phyloP scores from a whole-genome alignment of 2,329 filamentous ascomycete species.

The Penicillium glabrum region DNA sequence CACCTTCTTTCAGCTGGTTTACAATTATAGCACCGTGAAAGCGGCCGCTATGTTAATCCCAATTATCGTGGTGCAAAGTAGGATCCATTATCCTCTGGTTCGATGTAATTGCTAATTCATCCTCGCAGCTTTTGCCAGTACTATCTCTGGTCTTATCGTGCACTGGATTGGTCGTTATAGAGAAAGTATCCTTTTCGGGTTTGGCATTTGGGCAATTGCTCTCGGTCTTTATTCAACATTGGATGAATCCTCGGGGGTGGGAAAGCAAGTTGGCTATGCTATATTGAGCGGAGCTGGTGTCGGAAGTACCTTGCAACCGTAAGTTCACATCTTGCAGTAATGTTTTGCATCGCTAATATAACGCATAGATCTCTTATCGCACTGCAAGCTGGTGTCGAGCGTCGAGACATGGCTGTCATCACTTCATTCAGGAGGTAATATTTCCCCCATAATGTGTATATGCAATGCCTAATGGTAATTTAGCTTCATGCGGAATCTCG shows the following conservation, averaged over 20 bases:
- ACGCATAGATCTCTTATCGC: slow-evolving; percentile 33
- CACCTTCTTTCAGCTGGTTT: slow-evolving; percentile 61
- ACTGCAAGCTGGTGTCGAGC: slow-evolving; percentile 41
- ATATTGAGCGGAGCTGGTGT: slow-evolving; percentile 54
- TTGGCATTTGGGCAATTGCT: slow-evolving; percentile 53
- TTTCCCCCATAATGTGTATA: too few species aligned
- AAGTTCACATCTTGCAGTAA: slow-evolving; percentile 1
- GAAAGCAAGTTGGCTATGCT: slow-evolving; percentile 56
- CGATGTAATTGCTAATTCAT: slow-evolving; percentile 32
- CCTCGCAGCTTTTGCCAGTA: slow-evolving; percentile 48
- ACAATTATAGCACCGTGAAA: slow-evolving; percentile 42
- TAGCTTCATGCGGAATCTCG: slow-evolving; percentile 45
- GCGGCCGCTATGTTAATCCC: slow-evolving; percentile 55
- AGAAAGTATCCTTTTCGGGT: slow-evolving; percentile 56
- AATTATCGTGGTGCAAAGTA: slow-evolving; percentile 50
- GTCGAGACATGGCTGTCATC: slow-evolving; percentile 43
- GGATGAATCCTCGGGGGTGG: slow-evolving; percentile 48
- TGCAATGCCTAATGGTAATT: slow-evolving; percentile 1
- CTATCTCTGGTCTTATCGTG: slow-evolving; percentile 53
- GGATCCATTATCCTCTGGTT: not conserved
- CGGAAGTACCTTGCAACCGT: slow-evolving; percentile 54
- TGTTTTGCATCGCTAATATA: not conserved
- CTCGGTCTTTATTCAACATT: slow-evolving; percentile 56
- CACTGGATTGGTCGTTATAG: slow-evolving; percentile 55
- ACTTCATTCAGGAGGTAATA: slow-evolving; percentile 38